Evolutionary conservation across 164 flowering plant genomes (phyloP).

Genomic region (Aristolochia californica): DNA sequence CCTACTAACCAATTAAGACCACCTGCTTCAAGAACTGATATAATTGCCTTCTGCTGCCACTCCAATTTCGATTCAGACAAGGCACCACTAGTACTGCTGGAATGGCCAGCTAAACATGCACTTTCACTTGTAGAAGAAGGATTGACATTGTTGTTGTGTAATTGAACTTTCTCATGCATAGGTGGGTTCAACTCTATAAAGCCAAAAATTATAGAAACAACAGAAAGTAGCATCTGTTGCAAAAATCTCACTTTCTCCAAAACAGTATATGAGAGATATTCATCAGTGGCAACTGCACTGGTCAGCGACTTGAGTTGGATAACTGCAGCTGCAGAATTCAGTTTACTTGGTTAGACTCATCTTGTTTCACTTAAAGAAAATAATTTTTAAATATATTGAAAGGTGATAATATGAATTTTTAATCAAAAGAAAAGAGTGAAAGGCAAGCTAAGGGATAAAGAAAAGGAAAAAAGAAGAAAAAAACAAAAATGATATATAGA

Average conservation of each 20-base stretch:
- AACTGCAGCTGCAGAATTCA: constrained; percentile 62
- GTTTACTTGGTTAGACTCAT: neutral
- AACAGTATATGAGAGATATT: constrained; percentile 26
- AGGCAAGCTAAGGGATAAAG: no score
- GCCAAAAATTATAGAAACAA: constrained; percentile 53
- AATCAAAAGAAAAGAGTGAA: neutral
- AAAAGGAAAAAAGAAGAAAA: no score
- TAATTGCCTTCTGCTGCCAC: constrained; percentile 80
- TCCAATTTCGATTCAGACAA: constrained; percentile 32
- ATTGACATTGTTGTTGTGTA: constrained; percentile 18
- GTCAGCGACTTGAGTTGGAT: constrained; percentile 70
- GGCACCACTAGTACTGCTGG: constrained; percentile 16
- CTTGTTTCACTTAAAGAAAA: neutral
- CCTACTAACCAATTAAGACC: constrained; percentile 99
- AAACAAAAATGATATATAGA: no score
- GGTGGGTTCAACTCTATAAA: constrained; percentile 49
- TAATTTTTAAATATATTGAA: neutral
- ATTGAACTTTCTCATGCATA: constrained; percentile 24
- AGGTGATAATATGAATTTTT: neutral
- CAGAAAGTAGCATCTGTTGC: constrained; percentile 60
- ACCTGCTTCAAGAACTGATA: constrained; percentile 97
- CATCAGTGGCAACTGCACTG: constrained; percentile 58
- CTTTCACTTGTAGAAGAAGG: constrained; percentile 15
- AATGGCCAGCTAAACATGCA: constrained; percentile 20
- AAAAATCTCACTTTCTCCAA: constrained; percentile 43